Percentiles rank a stretch among this genome's conserved stretches.
Evolutionary conservation across 164 flowering plant species (phyloP).

Genomic region (Chimonanthus praecox): DNA sequence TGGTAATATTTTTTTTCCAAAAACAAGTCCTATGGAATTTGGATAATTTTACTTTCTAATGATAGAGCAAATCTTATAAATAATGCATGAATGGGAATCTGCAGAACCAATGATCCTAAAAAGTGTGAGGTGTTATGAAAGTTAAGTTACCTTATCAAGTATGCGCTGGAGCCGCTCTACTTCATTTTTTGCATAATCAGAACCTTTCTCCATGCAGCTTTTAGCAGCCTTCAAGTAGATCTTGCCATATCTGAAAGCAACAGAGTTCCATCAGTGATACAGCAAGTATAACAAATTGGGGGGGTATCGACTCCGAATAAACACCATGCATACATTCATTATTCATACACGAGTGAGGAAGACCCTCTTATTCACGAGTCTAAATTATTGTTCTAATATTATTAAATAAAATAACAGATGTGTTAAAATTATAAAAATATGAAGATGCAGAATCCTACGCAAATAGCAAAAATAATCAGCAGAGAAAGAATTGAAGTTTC

Average conservation of each 20-base stretch:
- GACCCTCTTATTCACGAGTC: no score
- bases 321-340: no score
- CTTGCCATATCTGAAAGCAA: constrained; percentile 61
- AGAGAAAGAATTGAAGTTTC: no score
- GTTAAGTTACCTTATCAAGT: constrained; percentile 63
- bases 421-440: no score
- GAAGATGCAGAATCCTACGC: no score
- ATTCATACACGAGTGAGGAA: no score
- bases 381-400: no score
- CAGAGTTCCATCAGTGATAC: neutral
- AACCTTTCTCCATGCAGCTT: constrained; percentile 57
- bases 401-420: no score
- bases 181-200: constrained; percentile 83
- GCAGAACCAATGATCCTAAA: neutral
- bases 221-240: constrained; percentile 79
- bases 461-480: no score
- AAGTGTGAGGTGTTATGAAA: neutral
- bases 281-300: neutral
- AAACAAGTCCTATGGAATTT: neutral
- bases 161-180: constrained; percentile 72
- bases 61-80: neutral
- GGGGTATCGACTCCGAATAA: no score
- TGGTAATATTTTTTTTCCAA: neutral
- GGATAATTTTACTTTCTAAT: neutral
- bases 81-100: neutral